Evolutionary conservation across 129 eudicot species (phyloP).

Genomic region (Artemisia tridentata): DNA sequence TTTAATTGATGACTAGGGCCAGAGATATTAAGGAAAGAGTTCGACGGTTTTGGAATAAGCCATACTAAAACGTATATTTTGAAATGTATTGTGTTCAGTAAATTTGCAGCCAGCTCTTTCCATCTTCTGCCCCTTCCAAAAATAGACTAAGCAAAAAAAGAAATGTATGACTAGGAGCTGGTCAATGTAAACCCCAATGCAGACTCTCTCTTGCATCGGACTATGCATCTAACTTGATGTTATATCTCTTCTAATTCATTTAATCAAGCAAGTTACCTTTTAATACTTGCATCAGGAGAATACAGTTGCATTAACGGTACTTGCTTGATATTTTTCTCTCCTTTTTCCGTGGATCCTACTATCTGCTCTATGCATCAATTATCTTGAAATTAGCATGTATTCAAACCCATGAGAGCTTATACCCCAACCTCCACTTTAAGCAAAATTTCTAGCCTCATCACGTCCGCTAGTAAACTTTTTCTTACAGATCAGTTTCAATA

Average conservation of each 20-base stretch:
- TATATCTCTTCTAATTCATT: no score
- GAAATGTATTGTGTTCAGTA: not conserved
- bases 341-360: not conserved
- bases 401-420: not conserved
- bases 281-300: not conserved
- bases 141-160: not conserved
- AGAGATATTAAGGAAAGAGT: not conserved
- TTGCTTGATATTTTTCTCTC: not conserved
- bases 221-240: no score
- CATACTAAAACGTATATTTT: not conserved
- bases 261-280: no score
- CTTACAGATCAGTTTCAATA: not conserved
- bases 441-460: not conserved
- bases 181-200: not conserved
- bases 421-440: conserved; percentile 1
- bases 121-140: not conserved
- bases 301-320: no score
- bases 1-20: not conserved
- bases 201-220: no score
- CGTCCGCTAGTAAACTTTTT: not conserved
- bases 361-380: not conserved
- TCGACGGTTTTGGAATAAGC: not conserved
- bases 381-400: conserved; percentile 5
- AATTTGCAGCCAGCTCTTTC: not conserved
- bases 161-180: not conserved